A percentile compares a stretch with the other conserved stretches of the same genome.
phyloP scores from a whole-genome alignment of 805 yeast species.

The Starmerella riodocensis region DNA sequence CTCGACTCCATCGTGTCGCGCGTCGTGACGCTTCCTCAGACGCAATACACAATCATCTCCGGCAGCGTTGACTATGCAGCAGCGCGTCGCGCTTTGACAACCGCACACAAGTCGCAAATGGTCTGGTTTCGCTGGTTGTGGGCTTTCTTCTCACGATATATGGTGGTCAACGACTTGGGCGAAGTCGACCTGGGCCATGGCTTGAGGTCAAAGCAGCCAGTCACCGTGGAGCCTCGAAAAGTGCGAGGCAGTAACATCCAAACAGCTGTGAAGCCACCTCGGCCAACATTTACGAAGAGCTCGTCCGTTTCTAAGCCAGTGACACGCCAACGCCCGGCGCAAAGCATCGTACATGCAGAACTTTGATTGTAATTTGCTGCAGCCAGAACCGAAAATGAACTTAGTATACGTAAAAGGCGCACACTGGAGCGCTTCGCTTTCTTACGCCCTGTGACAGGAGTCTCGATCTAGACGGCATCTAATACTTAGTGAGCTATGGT shows the following conservation, averaged over 20 bases:
- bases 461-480: no score
- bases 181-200: conserved; percentile 13
- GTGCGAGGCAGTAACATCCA: conserved; percentile 2
- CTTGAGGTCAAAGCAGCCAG: conserved; percentile 3
- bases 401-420: no score
- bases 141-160: conserved; percentile 64
- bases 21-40: conserved; percentile 10
- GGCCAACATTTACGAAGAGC: background rate
- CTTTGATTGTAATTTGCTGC: background rate
- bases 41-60: conserved; percentile 16
- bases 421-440: no score
- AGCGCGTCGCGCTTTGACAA: conserved; percentile 57
- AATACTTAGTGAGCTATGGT: no score
- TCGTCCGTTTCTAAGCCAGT: conserved; percentile 2
- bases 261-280: conserved; percentile 6
- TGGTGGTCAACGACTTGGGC: conserved; percentile 50
- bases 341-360: background rate
- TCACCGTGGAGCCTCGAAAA: background rate
- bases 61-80: conserved; percentile 22
- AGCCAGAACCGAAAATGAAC: no score
- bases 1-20: conserved; percentile 26
- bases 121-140: conserved; percentile 91
- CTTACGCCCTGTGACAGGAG: no score
- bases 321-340: conserved; percentile 10
- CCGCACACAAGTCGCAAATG: conserved; percentile 80